Evolutionary conservation across 345 rosid species (phyloP).

Genomic region (Microthlaspi erraticum): DNA sequence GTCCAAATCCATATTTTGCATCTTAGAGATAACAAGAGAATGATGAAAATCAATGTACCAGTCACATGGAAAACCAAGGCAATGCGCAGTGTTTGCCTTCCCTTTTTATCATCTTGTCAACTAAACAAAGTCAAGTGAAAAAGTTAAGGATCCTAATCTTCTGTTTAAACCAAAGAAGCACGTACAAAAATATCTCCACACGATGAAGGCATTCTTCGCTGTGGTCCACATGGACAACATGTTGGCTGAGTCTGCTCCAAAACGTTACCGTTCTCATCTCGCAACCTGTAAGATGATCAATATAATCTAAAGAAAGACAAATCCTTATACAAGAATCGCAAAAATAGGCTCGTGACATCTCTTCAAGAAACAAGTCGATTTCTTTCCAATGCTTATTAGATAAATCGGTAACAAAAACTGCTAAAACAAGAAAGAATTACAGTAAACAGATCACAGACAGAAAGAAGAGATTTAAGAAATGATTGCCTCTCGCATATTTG

Average conservation of each 20-base stretch:
- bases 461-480: background rate
- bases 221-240: constrained; percentile 96
- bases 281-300: constrained; percentile 76
- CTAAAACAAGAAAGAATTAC: background rate
- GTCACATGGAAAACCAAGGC: constrained; percentile 95
- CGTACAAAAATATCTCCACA: constrained; percentile 89
- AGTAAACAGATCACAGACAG: too few species aligned
- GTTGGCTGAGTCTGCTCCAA: constrained; percentile 81
- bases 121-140: constrained; percentile 45
- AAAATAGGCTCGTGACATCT: too few species aligned
- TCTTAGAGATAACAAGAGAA: background rate
- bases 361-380: too few species aligned
- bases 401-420: too few species aligned
- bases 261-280: constrained; percentile 73
- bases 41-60: constrained; percentile 49
- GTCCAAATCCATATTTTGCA: too few species aligned
- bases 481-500: constrained; percentile 76
- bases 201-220: constrained; percentile 80
- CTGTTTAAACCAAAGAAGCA: constrained; percentile 20
- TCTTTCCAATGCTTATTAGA: too few species aligned
- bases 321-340: too few species aligned
- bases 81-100: constrained; percentile 94
- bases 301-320: too few species aligned
- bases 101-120: constrained; percentile 86
- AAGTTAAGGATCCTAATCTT: constrained; percentile 25